Percentiles rank a stretch among this genome's conserved stretches.
Conservation (phyloP, 768 basidiomycete species). For the Rhizopogon vesiculosus region DNA sequence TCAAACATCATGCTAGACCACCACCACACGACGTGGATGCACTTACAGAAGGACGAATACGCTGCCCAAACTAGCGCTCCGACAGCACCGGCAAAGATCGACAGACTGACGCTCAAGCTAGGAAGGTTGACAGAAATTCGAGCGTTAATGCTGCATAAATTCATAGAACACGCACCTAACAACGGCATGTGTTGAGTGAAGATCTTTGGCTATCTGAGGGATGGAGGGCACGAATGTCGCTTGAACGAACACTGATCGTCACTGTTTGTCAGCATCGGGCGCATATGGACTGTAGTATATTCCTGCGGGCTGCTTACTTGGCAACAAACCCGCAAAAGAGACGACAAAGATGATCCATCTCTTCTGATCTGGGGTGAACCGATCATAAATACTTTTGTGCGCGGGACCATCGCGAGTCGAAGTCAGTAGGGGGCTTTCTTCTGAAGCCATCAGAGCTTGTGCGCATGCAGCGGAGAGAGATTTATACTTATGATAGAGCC, state of each 20-base stretch:
- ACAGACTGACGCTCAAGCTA: conserved; percentile 44
- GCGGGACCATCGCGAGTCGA: neutral
- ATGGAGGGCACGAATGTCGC: conserved; percentile 67
- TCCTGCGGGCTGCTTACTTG: conserved; percentile 34
- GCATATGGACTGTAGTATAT: neutral
- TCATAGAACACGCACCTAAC: conserved; percentile 37
- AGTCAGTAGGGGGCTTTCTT: neutral
- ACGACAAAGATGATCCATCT: conserved; percentile 46
- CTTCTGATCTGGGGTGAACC: conserved; percentile 49
- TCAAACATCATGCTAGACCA: conserved; percentile 1
- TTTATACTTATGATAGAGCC: no score
- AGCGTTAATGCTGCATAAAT: neutral
- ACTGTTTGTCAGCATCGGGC: neutral
- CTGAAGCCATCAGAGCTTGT: neutral
- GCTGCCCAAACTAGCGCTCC: conserved; percentile 44
- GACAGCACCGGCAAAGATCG: conserved; percentile 36
- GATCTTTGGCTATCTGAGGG: conserved; percentile 59
- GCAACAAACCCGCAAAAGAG: conserved; percentile 53
- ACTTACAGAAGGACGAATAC: conserved; percentile 40
- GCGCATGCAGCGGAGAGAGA: no score
- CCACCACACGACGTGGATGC: neutral
- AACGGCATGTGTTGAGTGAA: conserved; percentile 48
- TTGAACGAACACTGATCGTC: conserved; percentile 29
- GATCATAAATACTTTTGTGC: conserved; percentile 5
- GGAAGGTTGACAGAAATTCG: neutral